phyloP scores from a whole-genome alignment of 2,329 filamentous ascomycete species.

The Aschersonia sp. region DNA sequence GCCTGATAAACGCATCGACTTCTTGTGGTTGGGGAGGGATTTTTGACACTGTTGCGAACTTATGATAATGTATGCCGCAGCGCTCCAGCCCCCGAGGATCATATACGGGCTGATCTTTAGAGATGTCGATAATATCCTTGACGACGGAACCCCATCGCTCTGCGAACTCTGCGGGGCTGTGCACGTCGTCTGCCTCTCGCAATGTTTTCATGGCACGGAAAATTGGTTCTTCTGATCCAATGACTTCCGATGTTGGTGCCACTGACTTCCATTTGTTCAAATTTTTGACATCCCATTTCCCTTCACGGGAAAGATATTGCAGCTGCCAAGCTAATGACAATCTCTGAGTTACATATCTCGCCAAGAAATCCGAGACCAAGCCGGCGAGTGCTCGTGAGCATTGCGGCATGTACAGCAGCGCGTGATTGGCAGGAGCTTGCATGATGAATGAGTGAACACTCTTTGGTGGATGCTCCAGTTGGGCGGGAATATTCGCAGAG shows the following conservation, averaged over 20 bases:
- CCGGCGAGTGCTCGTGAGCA: constrained; percentile 66
- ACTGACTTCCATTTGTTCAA: constrained; percentile 81
- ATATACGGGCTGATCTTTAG: constrained; percentile 81
- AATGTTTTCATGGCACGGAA: constrained; percentile 91
- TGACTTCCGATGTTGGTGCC: constrained; percentile 60
- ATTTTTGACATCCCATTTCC: constrained; percentile 98
- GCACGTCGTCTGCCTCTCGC: constrained; percentile 71
- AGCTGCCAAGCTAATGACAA: constrained; percentile 83
- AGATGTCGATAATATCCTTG: constrained; percentile 76
- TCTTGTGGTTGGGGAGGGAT: constrained; percentile 54
- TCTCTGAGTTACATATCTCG: constrained; percentile 58
- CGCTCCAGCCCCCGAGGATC: constrained; percentile 57
- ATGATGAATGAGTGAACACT: constrained; percentile 56
- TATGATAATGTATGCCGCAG: constrained; percentile 59
- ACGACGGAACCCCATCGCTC: constrained; percentile 51
- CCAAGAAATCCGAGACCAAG: constrained; percentile 70
- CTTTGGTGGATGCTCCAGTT: constrained; percentile 32
- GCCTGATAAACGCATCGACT: constrained; percentile 35
- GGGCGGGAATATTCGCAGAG: constrained; percentile 21
- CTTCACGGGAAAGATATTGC: constrained; percentile 72
- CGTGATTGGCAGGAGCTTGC: constrained; percentile 66
- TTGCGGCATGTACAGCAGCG: constrained; percentile 65
- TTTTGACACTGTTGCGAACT: constrained; percentile 86
- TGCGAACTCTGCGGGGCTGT: constrained; percentile 63
- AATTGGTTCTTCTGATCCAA: constrained; percentile 42